These are phyloP conservation scores for Trichoderma breve DNA, from an alignment of 2,329 filamentous ascomycete genomes.

Conservation along the genomic window DNA sequence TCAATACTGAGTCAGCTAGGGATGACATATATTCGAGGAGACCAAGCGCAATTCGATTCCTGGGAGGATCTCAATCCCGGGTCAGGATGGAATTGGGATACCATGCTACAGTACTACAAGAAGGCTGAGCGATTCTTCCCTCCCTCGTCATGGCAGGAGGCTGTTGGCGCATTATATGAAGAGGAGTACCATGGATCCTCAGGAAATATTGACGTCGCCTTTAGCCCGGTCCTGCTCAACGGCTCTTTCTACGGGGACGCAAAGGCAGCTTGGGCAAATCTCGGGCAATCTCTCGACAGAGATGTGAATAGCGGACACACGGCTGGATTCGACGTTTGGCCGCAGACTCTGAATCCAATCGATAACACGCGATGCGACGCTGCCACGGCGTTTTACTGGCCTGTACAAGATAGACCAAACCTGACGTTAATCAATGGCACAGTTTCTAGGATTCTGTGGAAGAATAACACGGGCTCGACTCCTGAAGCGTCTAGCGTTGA, in stretches of 20 bases:
- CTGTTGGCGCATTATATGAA: slow-evolving; percentile 37
- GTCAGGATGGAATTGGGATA: slow-evolving; percentile 29
- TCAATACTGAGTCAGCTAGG: slow-evolving; percentile 27
- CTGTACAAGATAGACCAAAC: slow-evolving; percentile 37
- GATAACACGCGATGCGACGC: slow-evolving; percentile 40
- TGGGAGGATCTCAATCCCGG: slow-evolving; percentile 29
- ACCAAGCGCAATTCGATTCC: slow-evolving; percentile 36
- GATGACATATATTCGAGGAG: slow-evolving; percentile 47
- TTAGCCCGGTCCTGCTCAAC: slow-evolving; percentile 35
- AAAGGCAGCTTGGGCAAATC: slow-evolving; percentile 33
- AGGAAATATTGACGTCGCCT: slow-evolving; percentile 40
- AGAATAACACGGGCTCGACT: slow-evolving; percentile 7
- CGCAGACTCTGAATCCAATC: slow-evolving; percentile 40
- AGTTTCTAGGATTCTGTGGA: slow-evolving; percentile 34
- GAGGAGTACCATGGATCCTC: slow-evolving; percentile 34
- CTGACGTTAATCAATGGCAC: slow-evolving; percentile 40
- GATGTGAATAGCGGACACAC: slow-evolving; percentile 42
- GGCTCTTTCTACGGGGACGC: slow-evolving; percentile 31
- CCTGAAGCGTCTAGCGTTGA: slow-evolving; percentile 36
- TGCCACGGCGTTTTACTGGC: slow-evolving; percentile 43
- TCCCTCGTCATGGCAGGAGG: slow-evolving; percentile 35
- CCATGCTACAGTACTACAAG: slow-evolving; percentile 37
- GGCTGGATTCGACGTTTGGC: slow-evolving; percentile 38
- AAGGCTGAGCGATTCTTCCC: slow-evolving; percentile 39
- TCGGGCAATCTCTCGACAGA: slow-evolving; percentile 34